Evolutionary conservation across 2,329 filamentous ascomycete species (phyloP).

Genomic region (Aspergillus novofumigatus): DNA sequence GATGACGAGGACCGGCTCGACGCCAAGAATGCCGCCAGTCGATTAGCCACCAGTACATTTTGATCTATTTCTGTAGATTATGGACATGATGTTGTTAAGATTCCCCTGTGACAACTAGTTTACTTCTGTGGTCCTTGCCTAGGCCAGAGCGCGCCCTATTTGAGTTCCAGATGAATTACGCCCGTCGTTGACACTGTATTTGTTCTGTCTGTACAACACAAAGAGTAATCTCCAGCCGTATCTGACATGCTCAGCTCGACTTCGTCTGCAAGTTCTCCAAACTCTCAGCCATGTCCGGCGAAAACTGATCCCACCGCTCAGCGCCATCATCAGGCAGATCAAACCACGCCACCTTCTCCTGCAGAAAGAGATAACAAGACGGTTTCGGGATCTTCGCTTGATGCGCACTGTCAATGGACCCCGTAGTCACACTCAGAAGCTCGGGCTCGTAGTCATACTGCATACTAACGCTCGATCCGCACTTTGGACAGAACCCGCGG

Average conservation of each 20-base stretch:
- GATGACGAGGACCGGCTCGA: slow-evolving; percentile 90
- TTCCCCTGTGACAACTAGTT: slow-evolving; percentile 24
- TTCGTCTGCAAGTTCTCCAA: not conserved
- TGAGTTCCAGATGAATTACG: not conserved
- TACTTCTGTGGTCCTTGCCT: slow-evolving; percentile 3
- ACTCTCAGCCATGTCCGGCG: slow-evolving; percentile 14
- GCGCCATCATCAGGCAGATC: slow-evolving; percentile 35
- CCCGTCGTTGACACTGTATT: not conserved
- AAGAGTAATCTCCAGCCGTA: not conserved
- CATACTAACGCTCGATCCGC: slow-evolving; percentile 47
- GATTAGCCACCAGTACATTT: slow-evolving; percentile 91
- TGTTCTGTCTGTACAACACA: not conserved
- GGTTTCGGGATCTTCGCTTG: slow-evolving; percentile 21
- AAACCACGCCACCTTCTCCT: slow-evolving; percentile 40
- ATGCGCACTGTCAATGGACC: slow-evolving; percentile 39
- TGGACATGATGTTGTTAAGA: slow-evolving; percentile 28
- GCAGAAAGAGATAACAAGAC: slow-evolving; percentile 42
- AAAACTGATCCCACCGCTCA: slow-evolving; percentile 14
- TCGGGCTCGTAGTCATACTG: slow-evolving; percentile 31
- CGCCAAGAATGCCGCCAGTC: slow-evolving; percentile 89
- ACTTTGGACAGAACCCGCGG: slow-evolving; percentile 43
- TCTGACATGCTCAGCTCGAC: not conserved
- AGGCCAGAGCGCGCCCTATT: not conserved
- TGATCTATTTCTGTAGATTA: slow-evolving; percentile 45
- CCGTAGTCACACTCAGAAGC: slow-evolving; percentile 33